Evolutionary conservation across 176 grass and related monocot genomes (phyloP), one percentile per base, ranked within the genome.

Genomic region (Ensete glaucum): DNA sequence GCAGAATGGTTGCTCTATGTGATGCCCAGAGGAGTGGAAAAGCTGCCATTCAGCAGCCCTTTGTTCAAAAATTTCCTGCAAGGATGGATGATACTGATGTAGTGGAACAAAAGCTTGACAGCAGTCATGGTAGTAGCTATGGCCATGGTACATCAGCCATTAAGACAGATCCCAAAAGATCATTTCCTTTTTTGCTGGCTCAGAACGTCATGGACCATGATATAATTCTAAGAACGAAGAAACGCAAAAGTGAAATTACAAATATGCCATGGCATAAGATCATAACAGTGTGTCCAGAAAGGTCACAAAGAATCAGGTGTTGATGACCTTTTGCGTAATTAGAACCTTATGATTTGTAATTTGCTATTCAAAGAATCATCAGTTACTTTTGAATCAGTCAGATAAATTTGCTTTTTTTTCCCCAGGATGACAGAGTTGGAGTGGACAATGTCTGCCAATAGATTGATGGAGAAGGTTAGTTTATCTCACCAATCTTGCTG

Each of bases 381-480:
- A 52, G 52, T 21, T 74, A 19, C 34, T 12, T 57, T 27, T 56
- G 23, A 14, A 56, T 25, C 20, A 24, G 1, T 74, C 23, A n/a
- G 52, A 54, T 54, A 17, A 74, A 29, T 24, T 54, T 24, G 19
- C 0, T 57, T 56, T 74, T 56, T 56, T 27, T 74, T 56, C 23
- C 53, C 7, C 60, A 78, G 78, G 52, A 81, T 73, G 59, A 63
- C 53, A 68, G 79, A 77, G 55, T 68, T 81, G 16, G 59, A 76
- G 24, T 81, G 84, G 78, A 34, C 50, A 25, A 43, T 52, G 25
- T 74, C 67, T 59, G 22, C 84, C 54, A 82, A 82, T 48, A 78
- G 73, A 59, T 81, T 81, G 20, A 86, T 73, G 16, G 79, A 81
- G n/a, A 86, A 86, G 74, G 84, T 86, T 66, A 59, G 73, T 73